phyloP scores from a whole-genome alignment of 2,329 filamentous ascomycete genomes.

The Arthrobotrys iridis region DNA sequence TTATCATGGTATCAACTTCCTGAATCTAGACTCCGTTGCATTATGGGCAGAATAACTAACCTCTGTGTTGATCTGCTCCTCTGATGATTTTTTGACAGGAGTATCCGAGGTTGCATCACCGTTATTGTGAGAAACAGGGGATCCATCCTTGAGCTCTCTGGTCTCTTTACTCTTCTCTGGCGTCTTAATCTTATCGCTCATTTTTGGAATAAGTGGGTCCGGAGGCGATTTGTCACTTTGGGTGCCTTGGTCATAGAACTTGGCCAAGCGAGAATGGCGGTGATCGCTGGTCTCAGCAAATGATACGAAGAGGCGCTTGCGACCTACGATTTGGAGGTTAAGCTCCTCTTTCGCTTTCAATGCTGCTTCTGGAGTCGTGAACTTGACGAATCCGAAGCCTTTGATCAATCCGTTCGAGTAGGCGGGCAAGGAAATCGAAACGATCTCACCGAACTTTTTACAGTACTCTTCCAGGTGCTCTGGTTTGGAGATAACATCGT shows the following conservation, averaged over 20 bases:
- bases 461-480: constrained; percentile 93
- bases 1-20: neutral
- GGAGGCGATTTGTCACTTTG: constrained; percentile 9
- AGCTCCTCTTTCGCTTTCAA: constrained; percentile 86
- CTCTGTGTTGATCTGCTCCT: neutral
- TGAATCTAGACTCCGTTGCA: constrained; percentile 3
- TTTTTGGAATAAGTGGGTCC: constrained; percentile 1
- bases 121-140: neutral
- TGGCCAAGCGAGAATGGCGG: constrained; percentile 56
- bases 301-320: constrained; percentile 57
- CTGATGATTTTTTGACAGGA: constrained; percentile 4
- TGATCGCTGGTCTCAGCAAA: constrained; percentile 58
- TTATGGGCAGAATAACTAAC: constrained; percentile 14
- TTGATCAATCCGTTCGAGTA: constrained; percentile 91
- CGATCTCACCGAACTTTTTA: constrained; percentile 89
- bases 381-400: constrained; percentile 97
- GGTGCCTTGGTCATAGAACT: constrained; percentile 44
- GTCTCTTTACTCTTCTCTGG: neutral
- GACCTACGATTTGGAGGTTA: constrained; percentile 71
- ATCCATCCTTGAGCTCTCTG: neutral
- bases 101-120: constrained; percentile 39
- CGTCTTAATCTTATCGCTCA: neutral
- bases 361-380: constrained; percentile 87
- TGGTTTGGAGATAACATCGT: constrained; percentile 90
- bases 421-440: constrained; percentile 90